These are phyloP conservation scores for Ilex paraguariensis DNA, from an alignment of 305 asterid genomes.

Conservation along the genomic window DNA sequence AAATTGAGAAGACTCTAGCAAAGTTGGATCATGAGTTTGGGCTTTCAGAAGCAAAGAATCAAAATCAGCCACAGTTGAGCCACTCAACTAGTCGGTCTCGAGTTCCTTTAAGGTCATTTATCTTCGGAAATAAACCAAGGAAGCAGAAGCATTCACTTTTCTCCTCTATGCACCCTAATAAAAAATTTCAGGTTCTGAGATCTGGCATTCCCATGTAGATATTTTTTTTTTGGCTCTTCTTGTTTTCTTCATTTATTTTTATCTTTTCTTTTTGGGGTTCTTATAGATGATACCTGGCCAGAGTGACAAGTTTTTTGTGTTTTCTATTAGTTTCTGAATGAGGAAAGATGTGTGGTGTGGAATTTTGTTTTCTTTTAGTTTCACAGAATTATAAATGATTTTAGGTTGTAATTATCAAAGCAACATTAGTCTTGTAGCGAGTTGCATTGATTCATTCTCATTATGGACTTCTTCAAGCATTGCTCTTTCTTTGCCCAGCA, in stretches of 20 bases:
- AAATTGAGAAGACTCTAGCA: slow-evolving; percentile 52
- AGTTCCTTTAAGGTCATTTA: slow-evolving; percentile 66
- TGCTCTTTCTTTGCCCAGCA: too few species aligned
- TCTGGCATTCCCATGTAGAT: slow-evolving; percentile 35
- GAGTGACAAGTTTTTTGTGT: too few species aligned
- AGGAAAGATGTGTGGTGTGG: too few species aligned
- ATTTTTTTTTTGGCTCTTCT: background rate
- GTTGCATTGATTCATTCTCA: too few species aligned
- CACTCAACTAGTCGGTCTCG: slow-evolving; percentile 39
- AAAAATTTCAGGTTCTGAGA: slow-evolving; percentile 50
- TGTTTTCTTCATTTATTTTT: background rate
- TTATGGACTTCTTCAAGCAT: too few species aligned
- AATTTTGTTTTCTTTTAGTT: too few species aligned
- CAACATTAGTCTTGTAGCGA: too few species aligned
- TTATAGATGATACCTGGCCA: too few species aligned
- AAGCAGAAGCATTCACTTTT: slow-evolving; percentile 71
- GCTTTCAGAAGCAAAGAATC: slow-evolving; percentile 21
- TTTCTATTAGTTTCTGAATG: too few species aligned
- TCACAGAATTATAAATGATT: too few species aligned
- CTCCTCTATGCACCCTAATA: slow-evolving; percentile 56
- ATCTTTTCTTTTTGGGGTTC: background rate
- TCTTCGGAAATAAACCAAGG: slow-evolving; percentile 71
- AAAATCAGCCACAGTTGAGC: slow-evolving; percentile 43
- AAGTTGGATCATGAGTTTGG: slow-evolving; percentile 59
- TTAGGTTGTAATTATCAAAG: too few species aligned